These are phyloP conservation scores for Metarhizium brunneum DNA, from an alignment of 2,329 filamentous ascomycete species.

Conservation along the genomic window DNA sequence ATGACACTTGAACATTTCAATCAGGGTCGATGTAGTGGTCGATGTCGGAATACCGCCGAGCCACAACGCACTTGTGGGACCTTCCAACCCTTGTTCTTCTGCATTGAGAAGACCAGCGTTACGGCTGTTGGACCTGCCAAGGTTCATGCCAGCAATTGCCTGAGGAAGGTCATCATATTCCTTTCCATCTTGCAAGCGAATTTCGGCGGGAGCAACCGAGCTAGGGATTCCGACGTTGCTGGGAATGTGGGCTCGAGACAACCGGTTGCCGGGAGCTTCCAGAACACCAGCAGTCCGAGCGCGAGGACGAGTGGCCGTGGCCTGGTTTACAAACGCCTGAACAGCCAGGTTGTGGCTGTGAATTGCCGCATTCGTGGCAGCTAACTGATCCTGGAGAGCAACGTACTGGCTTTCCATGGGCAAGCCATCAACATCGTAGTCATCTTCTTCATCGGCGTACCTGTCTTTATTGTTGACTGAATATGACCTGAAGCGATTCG, in stretches of 20 bases:
- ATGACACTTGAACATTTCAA: conserved; percentile 91
- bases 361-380: conserved; percentile 60
- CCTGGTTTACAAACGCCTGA: conserved; percentile 81
- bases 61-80: conserved; percentile 89
- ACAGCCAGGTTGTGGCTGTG: conserved; percentile 89
- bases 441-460: conserved; percentile 82
- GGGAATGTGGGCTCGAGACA: conserved; percentile 65
- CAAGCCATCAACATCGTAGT: conserved; percentile 49
- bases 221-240: conserved; percentile 62
- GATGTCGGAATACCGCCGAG: conserved; percentile 95
- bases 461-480: conserved; percentile 98
- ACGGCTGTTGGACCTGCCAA: conserved; percentile 57
- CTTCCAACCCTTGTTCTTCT: conserved; percentile 75
- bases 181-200: conserved; percentile 64
- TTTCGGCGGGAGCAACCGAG: conserved; percentile 65
- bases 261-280: conserved; percentile 61
- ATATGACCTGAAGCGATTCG: conserved; percentile 89
- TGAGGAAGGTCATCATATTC: conserved; percentile 75
- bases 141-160: conserved; percentile 71
- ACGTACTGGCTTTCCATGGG: conserved; percentile 49
- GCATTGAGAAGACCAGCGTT: conserved; percentile 59
- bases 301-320: conserved; percentile 71
- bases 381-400: conserved; percentile 53
- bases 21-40: conserved; percentile 88
- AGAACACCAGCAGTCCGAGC: conserved; percentile 76